phyloP scores from a whole-genome alignment of 2,329 filamentous ascomycete species.

The Didymella segeticola region DNA sequence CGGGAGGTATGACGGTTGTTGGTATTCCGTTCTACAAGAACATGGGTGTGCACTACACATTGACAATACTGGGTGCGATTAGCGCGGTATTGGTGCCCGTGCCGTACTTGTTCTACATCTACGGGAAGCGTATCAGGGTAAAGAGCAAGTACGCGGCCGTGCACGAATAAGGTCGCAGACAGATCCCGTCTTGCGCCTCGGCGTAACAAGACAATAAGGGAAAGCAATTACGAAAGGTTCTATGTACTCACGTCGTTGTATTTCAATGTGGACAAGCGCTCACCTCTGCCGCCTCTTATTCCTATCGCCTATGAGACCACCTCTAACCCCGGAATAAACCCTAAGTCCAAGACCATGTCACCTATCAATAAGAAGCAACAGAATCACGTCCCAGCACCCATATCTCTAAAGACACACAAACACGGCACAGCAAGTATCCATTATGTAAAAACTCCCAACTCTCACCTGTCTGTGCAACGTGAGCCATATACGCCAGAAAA shows the following conservation, averaged over 20 bases:
- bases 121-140: slow-evolving; percentile 37
- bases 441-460: no score
- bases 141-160: slow-evolving; percentile 8
- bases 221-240: neutral
- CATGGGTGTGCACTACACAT: slow-evolving; percentile 44
- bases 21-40: slow-evolving; percentile 51
- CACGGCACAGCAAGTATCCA: neutral
- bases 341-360: no score
- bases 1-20: slow-evolving; percentile 51
- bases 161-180: neutral
- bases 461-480: no score
- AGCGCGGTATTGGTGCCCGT: slow-evolving; percentile 46
- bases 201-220: neutral
- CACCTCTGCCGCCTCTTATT: no score
- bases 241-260: neutral
- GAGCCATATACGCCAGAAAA: no score
- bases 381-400: no score
- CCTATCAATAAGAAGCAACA: no score
- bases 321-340: no score
- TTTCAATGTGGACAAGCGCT: neutral
- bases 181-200: no score
- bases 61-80: slow-evolving; percentile 44
- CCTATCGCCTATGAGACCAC: no score
- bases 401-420: neutral
- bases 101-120: slow-evolving; percentile 55